Conservation (phyloP, 306 rosid species). For the Quercus robur region DNA sequence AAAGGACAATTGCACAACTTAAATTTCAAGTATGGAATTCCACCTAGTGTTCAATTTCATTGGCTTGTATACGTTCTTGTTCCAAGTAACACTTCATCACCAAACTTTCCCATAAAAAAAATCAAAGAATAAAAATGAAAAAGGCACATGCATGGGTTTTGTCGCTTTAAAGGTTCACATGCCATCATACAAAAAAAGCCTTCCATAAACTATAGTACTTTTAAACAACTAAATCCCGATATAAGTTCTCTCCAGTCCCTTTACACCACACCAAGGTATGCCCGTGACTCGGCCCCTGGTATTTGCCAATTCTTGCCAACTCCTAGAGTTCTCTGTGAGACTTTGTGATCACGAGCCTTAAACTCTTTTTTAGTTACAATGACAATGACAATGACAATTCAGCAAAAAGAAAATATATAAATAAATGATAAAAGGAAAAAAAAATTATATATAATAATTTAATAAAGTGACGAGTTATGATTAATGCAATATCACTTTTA, state of each 20-base stretch:
- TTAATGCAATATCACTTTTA: too few relatives aligned
- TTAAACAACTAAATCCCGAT: not conserved
- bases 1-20: too few relatives aligned
- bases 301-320: slow-evolving; percentile 8
- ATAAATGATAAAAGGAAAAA: too few relatives aligned
- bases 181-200: not conserved
- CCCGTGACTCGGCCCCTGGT: slow-evolving; percentile 27
- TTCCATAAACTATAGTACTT: not conserved
- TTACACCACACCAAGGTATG: not conserved
- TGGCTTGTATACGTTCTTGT: too few relatives aligned
- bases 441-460: too few relatives aligned
- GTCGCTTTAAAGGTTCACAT: not conserved
- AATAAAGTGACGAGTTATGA: too few relatives aligned
- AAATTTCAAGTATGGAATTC: too few relatives aligned
- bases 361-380: not conserved
- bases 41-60: too few relatives aligned
- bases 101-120: not conserved
- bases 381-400: too few relatives aligned
- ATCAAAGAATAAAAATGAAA: not conserved
- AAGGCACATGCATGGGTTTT: not conserved
- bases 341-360: not conserved
- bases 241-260: not conserved
- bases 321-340: not conserved
- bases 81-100: too few relatives aligned
- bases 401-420: too few relatives aligned